Conservation (phyloP, 1,284 basidiomycete genomes). For the Retiboletus flavoniger region DNA sequence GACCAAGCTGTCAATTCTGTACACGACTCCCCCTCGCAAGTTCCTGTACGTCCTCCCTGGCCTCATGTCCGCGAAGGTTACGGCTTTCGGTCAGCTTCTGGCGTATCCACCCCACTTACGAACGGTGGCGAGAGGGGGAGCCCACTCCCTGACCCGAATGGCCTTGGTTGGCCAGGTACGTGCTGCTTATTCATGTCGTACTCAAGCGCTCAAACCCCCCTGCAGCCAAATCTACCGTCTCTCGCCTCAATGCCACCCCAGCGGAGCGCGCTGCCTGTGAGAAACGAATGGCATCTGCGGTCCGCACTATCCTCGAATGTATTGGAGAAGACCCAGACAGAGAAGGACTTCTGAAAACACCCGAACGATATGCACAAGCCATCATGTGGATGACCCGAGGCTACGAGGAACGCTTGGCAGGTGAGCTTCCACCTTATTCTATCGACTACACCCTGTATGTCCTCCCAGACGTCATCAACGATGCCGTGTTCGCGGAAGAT, state of each 20-base stretch:
- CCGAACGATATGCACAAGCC: conserved; percentile 95
- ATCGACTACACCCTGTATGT: conserved; percentile 8
- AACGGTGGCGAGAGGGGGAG: conserved; percentile 29
- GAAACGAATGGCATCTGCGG: conserved; percentile 77
- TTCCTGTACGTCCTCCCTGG: conserved; percentile 17
- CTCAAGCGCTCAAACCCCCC: conserved; percentile 11
- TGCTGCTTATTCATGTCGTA: conserved; percentile 8
- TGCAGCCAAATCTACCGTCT: conserved; percentile 86
- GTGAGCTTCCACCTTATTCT: conserved; percentile 40
- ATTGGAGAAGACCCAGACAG: conserved; percentile 98
- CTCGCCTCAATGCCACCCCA: conserved; percentile 77
- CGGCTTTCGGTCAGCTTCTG: conserved; percentile 73
- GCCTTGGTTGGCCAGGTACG: conserved; percentile 92
- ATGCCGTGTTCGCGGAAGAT: conserved; percentile 98
- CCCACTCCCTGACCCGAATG: conserved; percentile 79
- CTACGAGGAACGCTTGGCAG: conserved; percentile 92
- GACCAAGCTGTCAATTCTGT: neutral
- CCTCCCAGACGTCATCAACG: conserved; percentile 89
- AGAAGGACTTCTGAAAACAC: conserved; percentile 88
- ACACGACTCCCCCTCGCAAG: conserved; percentile 17
- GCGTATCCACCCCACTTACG: conserved; percentile 60
- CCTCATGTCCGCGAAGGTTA: conserved; percentile 67
- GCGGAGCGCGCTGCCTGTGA: conserved; percentile 73
- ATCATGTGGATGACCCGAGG: conserved; percentile 99
- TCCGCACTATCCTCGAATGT: conserved; percentile 92